phyloP scores from a whole-genome alignment of 2,329 filamentous ascomycete genomes.

The Paecilomyces fulvus region DNA sequence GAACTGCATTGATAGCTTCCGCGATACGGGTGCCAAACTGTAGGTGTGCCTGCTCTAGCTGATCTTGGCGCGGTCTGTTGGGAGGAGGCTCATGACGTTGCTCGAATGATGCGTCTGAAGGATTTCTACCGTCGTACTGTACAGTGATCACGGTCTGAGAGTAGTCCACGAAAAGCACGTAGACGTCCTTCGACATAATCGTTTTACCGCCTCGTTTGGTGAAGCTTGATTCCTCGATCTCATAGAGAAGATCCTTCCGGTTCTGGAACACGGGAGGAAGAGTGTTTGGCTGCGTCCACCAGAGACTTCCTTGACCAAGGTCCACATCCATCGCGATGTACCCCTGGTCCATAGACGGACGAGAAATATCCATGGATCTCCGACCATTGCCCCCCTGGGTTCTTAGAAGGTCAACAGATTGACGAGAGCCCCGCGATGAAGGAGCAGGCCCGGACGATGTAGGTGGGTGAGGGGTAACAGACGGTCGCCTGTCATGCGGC shows the following conservation, averaged over 20 bases:
- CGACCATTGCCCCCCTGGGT: slow-evolving; percentile 38
- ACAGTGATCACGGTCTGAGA: slow-evolving; percentile 85
- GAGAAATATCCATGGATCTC: slow-evolving; percentile 64
- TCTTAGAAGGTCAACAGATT: slow-evolving; percentile 58
- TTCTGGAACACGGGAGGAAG: slow-evolving; percentile 75
- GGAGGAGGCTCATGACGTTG: slow-evolving; percentile 84
- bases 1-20: slow-evolving; percentile 60
- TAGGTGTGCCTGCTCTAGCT: slow-evolving; percentile 79
- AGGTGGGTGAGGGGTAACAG: slow-evolving; percentile 39
- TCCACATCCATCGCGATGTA: slow-evolving; percentile 87
- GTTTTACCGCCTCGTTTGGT: slow-evolving; percentile 62
- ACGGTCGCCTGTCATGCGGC: slow-evolving; percentile 32
- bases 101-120: slow-evolving; percentile 64
- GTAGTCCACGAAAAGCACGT: slow-evolving; percentile 89
- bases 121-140: slow-evolving; percentile 66
- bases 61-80: slow-evolving; percentile 74
- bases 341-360: slow-evolving; percentile 67
- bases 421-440: slow-evolving; percentile 41
- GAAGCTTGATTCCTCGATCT: slow-evolving; percentile 69
- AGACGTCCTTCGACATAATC: slow-evolving; percentile 69
- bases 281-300: slow-evolving; percentile 78
- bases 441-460: slow-evolving; percentile 33
- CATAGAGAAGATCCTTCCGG: slow-evolving; percentile 72
- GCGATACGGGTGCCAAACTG: slow-evolving; percentile 72
- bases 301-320: slow-evolving; percentile 61